Evolutionary conservation across 2,329 filamentous ascomycete genomes (phyloP).

Genomic region (Tolypocladium endophyticum): DNA sequence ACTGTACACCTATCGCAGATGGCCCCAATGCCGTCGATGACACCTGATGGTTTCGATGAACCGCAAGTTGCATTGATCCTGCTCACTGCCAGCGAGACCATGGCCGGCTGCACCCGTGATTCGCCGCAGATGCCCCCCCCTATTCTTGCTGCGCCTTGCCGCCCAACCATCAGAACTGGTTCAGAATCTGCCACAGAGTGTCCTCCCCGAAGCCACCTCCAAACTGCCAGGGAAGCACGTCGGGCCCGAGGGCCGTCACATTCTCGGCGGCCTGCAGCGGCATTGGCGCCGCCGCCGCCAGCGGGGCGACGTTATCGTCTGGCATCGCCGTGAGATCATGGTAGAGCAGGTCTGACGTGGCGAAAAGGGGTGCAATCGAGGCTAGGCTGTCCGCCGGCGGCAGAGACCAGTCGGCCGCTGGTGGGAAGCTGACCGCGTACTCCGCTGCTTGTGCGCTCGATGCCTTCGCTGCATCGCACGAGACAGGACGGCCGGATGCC

Average conservation of each 20-base stretch:
- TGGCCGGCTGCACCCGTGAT: background rate
- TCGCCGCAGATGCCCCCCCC: background rate
- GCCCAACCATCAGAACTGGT: too few species aligned
- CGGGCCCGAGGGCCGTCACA: background rate
- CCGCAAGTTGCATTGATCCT: background rate
- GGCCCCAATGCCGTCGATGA: background rate
- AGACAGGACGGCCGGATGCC: background rate
- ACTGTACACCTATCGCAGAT: background rate
- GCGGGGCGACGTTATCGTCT: conserved; percentile 9
- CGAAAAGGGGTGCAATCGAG: conserved; percentile 43
- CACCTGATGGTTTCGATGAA: background rate
- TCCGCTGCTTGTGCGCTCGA: background rate
- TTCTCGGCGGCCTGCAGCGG: background rate
- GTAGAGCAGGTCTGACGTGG: conserved; percentile 45
- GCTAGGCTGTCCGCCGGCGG: conserved; percentile 38
- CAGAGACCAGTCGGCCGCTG: conserved; percentile 23
- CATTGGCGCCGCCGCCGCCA: background rate
- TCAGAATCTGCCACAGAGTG: conserved; percentile 46
- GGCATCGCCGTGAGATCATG: conserved; percentile 41
- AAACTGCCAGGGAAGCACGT: conserved; percentile 33
- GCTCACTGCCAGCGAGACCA: background rate
- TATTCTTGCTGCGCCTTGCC: background rate
- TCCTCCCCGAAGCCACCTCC: conserved; percentile 44
- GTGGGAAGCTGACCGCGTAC: background rate
- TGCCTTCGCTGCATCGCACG: background rate